phyloP scores from a whole-genome alignment of 2,329 filamentous ascomycete species.

The Neodidymelliopsis sp. region DNA sequence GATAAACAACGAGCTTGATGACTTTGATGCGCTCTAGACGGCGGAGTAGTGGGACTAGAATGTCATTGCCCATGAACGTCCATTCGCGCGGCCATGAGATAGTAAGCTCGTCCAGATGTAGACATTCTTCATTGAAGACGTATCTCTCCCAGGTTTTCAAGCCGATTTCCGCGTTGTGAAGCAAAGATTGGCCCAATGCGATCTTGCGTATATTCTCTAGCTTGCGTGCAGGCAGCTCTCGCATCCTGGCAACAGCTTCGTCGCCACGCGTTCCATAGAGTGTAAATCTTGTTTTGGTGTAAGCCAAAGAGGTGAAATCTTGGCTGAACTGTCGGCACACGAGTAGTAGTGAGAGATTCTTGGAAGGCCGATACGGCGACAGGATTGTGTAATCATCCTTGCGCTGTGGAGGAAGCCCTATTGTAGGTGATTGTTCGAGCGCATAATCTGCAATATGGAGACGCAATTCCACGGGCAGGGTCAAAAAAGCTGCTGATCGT shows the following conservation, averaged over 20 bases:
- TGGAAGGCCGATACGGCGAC: conserved; percentile 17
- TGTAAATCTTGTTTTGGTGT: conserved; percentile 47
- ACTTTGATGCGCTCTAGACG: conserved; percentile 42
- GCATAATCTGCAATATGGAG: conserved; percentile 40
- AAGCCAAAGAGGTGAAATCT: conserved; percentile 47
- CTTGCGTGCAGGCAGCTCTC: neutral
- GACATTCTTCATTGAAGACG: conserved; percentile 40
- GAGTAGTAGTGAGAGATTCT: conserved; percentile 43
- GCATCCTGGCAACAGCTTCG: neutral
- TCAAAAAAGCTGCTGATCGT: conserved; percentile 25
- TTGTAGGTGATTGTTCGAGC: conserved; percentile 26
- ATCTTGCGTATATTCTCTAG: conserved; percentile 41
- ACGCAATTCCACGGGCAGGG: conserved; percentile 49
- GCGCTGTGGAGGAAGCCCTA: neutral
- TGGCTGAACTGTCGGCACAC: conserved; percentile 49
- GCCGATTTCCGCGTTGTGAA: conserved; percentile 22
- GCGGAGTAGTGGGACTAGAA: conserved; percentile 44
- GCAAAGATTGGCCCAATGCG: conserved; percentile 33
- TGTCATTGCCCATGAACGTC: conserved; percentile 40
- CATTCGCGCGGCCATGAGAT: conserved; percentile 28
- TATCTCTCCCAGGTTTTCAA: conserved; percentile 41
- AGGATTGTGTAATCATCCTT: no score
- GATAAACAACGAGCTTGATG: conserved; percentile 46
- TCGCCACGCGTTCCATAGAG: conserved; percentile 23
- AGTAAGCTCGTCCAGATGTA: conserved; percentile 40